Evolutionary conservation across 1,139 yeast species (phyloP).

Genomic region (Ogataea hybrid): DNA sequence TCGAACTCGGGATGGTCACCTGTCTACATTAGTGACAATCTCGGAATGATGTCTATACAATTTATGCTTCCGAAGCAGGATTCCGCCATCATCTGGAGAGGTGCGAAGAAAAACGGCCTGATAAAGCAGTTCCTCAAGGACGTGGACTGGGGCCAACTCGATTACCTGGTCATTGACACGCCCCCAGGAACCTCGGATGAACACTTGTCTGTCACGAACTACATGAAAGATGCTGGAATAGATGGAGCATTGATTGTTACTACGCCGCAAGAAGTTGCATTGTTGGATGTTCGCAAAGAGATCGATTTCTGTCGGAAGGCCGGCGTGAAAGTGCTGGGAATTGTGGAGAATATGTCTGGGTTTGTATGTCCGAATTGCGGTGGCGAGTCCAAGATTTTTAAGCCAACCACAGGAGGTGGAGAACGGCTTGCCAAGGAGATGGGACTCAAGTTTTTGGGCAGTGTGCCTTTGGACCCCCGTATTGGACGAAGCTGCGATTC

Average conservation of each 20-base stretch:
- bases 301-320: conserved; percentile 94
- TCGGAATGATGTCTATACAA: conserved; percentile 94
- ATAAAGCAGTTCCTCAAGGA: conserved; percentile 93
- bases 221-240: conserved; percentile 84
- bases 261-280: conserved; percentile 97
- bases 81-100: conserved; percentile 96
- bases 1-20: conserved; percentile 97
- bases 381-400: conserved; percentile 86
- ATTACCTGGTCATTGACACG: conserved; percentile 88
- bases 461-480: conserved; percentile 94
- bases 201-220: conserved; percentile 85
- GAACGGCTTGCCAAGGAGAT: conserved; percentile 76
- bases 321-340: conserved; percentile 76
- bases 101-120: conserved; percentile 88
- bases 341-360: conserved; percentile 98
- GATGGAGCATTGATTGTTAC: conserved; percentile 96
- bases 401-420: conserved; percentile 98
- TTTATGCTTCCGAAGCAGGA: conserved; percentile 94
- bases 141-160: conserved; percentile 94
- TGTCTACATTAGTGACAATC: conserved; percentile 89
- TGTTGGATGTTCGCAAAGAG: conserved; percentile 92
- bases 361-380: conserved; percentile 95
- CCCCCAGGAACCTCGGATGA: conserved; percentile 99
- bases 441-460: conserved; percentile 75
- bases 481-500: conserved; percentile 86